A percentile compares a stretch with the other conserved stretches of the same genome.
phyloP scores from a whole-genome alignment of 139 green algal species.

The Chlorella vulgaris region DNA sequence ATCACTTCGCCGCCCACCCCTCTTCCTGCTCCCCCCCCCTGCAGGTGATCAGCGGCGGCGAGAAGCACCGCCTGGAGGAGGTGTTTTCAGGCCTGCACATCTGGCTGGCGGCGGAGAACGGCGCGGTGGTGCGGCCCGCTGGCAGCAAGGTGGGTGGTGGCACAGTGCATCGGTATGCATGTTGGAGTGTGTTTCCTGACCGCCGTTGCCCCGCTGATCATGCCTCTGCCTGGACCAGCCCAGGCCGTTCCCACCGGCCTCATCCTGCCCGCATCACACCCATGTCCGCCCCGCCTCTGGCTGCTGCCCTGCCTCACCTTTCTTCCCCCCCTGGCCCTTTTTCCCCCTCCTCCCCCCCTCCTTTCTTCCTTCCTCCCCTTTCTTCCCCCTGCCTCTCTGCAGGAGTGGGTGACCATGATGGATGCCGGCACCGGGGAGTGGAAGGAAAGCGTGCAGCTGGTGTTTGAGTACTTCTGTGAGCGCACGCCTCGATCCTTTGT shows the following conservation, averaged over 20 bases:
- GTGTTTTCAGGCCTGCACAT: slow-evolving; percentile 77
- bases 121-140: slow-evolving; percentile 85
- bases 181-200: too few species aligned
- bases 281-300: too few species aligned
- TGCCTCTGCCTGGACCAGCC: too few species aligned
- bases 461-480: slow-evolving; percentile 98
- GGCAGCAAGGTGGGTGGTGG: slow-evolving; percentile 9
- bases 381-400: slow-evolving; percentile 1
- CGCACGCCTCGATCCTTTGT: slow-evolving; percentile 93
- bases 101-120: slow-evolving; percentile 98
- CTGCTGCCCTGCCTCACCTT: too few species aligned
- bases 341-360: too few species aligned
- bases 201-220: too few species aligned
- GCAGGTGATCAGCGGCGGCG: slow-evolving; percentile 81
- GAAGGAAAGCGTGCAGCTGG: slow-evolving; percentile 94
- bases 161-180: too few species aligned
- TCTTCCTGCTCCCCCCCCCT: background rate
- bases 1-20: too few species aligned
- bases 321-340: too few species aligned
- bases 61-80: slow-evolving; percentile 80
- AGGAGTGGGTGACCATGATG: slow-evolving; percentile 78
- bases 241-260: too few species aligned
- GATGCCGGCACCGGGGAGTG: slow-evolving; percentile 86
- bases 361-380: too few species aligned
- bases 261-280: too few species aligned